Base-by-base conservation (phyloP, 108 stramenopile species). In the Mediolabrus comicus region DNA sequence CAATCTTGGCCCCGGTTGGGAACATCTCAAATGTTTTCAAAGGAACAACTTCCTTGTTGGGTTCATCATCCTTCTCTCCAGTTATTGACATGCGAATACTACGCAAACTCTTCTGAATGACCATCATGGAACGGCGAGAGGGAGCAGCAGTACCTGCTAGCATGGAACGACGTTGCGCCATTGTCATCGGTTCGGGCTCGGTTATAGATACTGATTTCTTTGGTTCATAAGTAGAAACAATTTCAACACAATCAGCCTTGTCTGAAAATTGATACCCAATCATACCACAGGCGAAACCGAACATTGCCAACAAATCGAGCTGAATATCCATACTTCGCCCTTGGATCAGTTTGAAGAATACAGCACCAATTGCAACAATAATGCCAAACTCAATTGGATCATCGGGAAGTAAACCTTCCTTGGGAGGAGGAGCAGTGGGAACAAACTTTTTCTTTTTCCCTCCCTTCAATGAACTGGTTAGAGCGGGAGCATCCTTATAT, bases 1-100 rank as follows among this genome's bases (percentile, higher is more conserved):
- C 87, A 34, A 90, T 49, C n/a, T 75, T 68, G 16, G 89, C 87
- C 9, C 91, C 91, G 14, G 68, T 60, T 9, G 91, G 91, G 33
- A 92, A 89, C 54, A 59, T 53, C 2, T 41, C 33, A 53, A 79
- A 67, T 0, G 78, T 79, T 35, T 43, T 54, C 2, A 56, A 59
- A 8, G 56, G 13, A 17, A 66, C 57, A 4, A 28, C 28, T 46
- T 66, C 0, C 30, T 36, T 1, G 38, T 36, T 30, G 12, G 55
- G 31, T 12, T 26, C 2, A 22, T 34, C 30, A n/a, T 25, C 27
- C 33, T 24, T 16, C 7, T 34, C 25, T 24, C 33, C 51, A 27
- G 51, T 34, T 14, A 41, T 41, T 39, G 62, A 10, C 14, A 55
- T 65, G 19, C 39, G 29, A 10, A 75, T 30, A 24, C 61, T 63